These are phyloP conservation scores for Sporothrix variecibatus DNA, from an alignment of 2,329 filamentous ascomycete species.

Conservation along the genomic window DNA sequence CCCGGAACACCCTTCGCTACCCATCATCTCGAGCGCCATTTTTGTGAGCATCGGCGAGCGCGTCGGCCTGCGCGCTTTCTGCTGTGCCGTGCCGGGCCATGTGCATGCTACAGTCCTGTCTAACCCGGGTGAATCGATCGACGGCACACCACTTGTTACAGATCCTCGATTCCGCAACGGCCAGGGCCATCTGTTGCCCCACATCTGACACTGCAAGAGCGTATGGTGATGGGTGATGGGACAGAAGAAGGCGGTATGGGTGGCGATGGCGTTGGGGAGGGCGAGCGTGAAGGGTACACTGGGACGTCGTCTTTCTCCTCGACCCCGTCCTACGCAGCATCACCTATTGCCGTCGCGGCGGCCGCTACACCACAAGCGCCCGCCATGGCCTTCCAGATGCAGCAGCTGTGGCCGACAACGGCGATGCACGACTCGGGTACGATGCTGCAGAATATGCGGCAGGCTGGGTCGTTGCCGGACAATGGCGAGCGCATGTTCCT, in stretches of 20 bases:
- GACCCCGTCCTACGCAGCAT: background rate
- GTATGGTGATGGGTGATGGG: background rate
- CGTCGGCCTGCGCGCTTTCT: slow-evolving; percentile 73
- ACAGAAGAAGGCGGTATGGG: slow-evolving; percentile 4
- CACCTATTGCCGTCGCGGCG: background rate
- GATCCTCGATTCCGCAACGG: slow-evolving; percentile 36
- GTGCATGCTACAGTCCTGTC: slow-evolving; percentile 78
- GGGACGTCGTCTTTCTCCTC: background rate
- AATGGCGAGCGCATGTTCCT: slow-evolving; percentile 68
- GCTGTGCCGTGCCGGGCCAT: slow-evolving; percentile 81
- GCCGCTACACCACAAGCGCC: background rate
- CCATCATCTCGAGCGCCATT: slow-evolving; percentile 82
- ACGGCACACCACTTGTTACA: slow-evolving; percentile 47
- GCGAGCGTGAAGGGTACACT: background rate
- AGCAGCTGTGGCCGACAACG: background rate
- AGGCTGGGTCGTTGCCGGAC: slow-evolving; percentile 13
- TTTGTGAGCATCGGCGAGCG: slow-evolving; percentile 78
- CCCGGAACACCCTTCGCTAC: slow-evolving; percentile 74
- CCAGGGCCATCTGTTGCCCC: background rate
- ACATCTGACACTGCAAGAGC: background rate
- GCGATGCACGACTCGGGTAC: background rate
- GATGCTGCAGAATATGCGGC: background rate
- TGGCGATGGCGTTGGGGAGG: background rate
- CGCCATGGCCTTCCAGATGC: slow-evolving; percentile 1
- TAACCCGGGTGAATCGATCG: slow-evolving; percentile 59